Evolutionary conservation across 2,329 filamentous ascomycete genomes (phyloP), one percentile per base, ranked within the genome.

Genomic region (Aureobasidium vineae): DNA sequence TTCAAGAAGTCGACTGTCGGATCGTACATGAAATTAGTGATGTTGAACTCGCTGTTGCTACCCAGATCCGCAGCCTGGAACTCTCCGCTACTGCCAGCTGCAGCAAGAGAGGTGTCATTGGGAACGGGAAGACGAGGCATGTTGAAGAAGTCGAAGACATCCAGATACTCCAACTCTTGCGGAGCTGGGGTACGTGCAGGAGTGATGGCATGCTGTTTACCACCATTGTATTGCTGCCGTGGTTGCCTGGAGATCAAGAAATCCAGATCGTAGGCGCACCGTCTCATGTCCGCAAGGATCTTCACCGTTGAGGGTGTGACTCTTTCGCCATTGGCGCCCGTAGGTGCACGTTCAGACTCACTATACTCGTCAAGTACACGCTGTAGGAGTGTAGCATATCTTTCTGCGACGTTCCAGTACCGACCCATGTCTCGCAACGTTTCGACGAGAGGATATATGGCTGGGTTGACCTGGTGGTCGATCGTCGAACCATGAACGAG

Each of bases 141-240:
- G 74, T 97, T 97, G 82, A 97, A 97, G 75, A 96, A 97, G 72
- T 95, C 91, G 75, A 97, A 97, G 0, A 97, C 90, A 72, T 97
- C 92, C 2, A 97, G 81, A 74, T 96, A 96, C 75, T 96, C 93
- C 3, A 97, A 81, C 73, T 96, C 92, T 71, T 95, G 91, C 1
- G 90, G 85, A 11, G 87, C 90, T 0, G 91, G 90, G 56, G 68
- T 74, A 67, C 76, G 63, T 69, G 65, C 80, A 70, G 68, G 75
- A 1, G 76, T 76, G 3, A 77, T 74, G 7, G 67, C 67, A 19
- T 67, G 65, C 11, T 67, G 59, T 67, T 67, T 72, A 45, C 64
- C 59, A 2, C 54, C 38, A 7, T 68, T 70, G 60, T 72, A 74
- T 75, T 73, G 68, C 82, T 82, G 61, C 79, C 77, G 81, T 1